Evolutionary conservation across 164 flowering plant genomes (phyloP), one percentile per base, ranked within the genome.

Genomic region (Sedum album): DNA sequence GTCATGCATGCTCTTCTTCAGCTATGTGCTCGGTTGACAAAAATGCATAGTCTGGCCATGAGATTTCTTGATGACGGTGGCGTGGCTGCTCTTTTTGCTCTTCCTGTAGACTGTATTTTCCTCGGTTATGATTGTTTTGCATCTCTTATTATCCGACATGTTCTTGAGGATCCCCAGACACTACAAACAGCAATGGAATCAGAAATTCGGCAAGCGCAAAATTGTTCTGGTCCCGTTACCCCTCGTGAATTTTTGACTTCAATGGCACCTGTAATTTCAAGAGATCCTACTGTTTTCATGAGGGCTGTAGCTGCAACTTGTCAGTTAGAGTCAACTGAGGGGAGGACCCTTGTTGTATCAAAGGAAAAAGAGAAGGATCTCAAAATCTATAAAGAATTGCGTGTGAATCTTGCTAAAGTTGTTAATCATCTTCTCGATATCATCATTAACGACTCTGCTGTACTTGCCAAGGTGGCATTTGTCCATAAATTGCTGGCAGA

Each of bases 111-210:
- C 77, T 84, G 90, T 72, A 86, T 86, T 67, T 89, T 93, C 74
- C 85, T 89, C 62, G 97, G 98, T 21, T 89, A 82, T 83, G 91
- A 93, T 68, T 82, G 80, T 67, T 79, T 93, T 67, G 88, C 89
- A 68, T 82, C 98, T 76, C 87, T 90, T 72, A 93, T 93, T 31
- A 70, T 89, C 18, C 76, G 97, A 23, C 98, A 93, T 78, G 85
- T 93, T 65, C 87, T 93, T 73, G 98, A 93, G 78, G 98, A 93
- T 77, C 97, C 97, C 41, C 97, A 89, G 73, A 91, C 98, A 25
- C 79, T 93, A 67, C 98, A 91, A 86, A 81, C 84, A 65, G 96
- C 97, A 26, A 93, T 93, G 97, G 98, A 93, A 72, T 75, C 80
- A 76, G 98, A 93, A 80, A 91, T 93, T 69, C 80, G 94, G 2